A percentile compares a stretch with the other conserved stretches of the same genome.
phyloP scores from a whole-genome alignment of 345 rosid genomes.

The Mercurialis annua region DNA sequence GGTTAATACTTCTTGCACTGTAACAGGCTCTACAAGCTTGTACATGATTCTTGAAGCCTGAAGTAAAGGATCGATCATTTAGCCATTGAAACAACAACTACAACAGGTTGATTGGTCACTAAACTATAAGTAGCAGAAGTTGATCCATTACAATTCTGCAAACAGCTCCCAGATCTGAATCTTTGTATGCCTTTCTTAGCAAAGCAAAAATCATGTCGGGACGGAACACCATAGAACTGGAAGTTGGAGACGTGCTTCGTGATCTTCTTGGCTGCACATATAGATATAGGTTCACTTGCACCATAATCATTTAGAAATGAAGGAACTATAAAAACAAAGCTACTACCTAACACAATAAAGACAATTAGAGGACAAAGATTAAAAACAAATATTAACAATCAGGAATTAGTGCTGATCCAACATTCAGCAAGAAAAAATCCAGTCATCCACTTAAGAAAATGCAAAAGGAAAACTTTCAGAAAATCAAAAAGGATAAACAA shows the following conservation, averaged over 20 bases:
- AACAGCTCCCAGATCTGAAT: constrained; percentile 51
- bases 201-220: constrained; percentile 59
- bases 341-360: background rate
- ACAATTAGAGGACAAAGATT: background rate
- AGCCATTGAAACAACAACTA: constrained; percentile 12
- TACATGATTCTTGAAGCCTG: constrained; percentile 66
- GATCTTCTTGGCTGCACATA: constrained; percentile 63
- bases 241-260: constrained; percentile 44
- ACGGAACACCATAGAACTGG: constrained; percentile 55
- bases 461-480: background rate
- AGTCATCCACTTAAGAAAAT: background rate
- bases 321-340: background rate
- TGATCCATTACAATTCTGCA: constrained; percentile 55
- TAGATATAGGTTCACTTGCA: constrained; percentile 10
- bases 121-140: constrained; percentile 13
- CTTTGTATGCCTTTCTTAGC: constrained; percentile 65
- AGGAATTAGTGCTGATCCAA: constrained; percentile 5
- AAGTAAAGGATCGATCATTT: constrained; percentile 18
- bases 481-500: background rate
- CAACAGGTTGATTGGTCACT: constrained; percentile 12
- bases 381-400: background rate
- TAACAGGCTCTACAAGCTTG: constrained; percentile 48
- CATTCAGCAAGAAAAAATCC: background rate
- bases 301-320: background rate
- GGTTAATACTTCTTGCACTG: constrained; percentile 34